These are phyloP conservation scores for Blepharisma undulans DNA, from an alignment of 169 alveolate species.

Conservation along the genomic window DNA sequence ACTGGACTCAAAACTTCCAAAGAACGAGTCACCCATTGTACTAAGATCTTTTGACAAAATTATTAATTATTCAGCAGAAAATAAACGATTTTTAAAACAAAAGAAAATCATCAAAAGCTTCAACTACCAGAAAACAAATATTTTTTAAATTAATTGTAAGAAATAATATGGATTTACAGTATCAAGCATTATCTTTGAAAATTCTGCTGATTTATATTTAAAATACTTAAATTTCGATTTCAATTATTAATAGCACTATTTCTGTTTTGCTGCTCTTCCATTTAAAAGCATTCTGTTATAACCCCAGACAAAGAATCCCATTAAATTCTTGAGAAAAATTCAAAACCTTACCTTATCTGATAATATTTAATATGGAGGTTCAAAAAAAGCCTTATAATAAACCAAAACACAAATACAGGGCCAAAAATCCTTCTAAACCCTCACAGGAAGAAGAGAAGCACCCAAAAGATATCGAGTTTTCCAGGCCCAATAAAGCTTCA, in stretches of 20 bases:
- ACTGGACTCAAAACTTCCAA: background rate
- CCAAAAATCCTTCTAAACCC: background rate
- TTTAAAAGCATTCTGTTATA: background rate
- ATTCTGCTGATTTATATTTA: background rate
- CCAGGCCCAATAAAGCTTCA: background rate
- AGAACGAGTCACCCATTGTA: background rate
- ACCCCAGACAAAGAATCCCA: background rate
- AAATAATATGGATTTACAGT: background rate
- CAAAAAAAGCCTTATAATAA: background rate
- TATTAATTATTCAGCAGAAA: background rate
- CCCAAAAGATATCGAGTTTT: background rate
- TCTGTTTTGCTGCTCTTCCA: too few relatives aligned
- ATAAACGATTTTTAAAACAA: background rate
- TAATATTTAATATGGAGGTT: background rate
- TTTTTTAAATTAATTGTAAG: background rate
- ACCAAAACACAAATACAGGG: background rate
- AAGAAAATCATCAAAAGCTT: background rate
- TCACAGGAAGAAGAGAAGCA: background rate
- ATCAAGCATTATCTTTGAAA: background rate
- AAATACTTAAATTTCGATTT: background rate
- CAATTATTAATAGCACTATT: background rate
- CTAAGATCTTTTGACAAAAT: background rate
- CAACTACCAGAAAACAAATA: background rate
- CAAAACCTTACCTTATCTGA: background rate
- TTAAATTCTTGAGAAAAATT: too few relatives aligned